Evolutionary conservation across 148 eudicot species (phyloP), one percentile per base, ranked within the genome.

Genomic region (Cornus controversa): DNA sequence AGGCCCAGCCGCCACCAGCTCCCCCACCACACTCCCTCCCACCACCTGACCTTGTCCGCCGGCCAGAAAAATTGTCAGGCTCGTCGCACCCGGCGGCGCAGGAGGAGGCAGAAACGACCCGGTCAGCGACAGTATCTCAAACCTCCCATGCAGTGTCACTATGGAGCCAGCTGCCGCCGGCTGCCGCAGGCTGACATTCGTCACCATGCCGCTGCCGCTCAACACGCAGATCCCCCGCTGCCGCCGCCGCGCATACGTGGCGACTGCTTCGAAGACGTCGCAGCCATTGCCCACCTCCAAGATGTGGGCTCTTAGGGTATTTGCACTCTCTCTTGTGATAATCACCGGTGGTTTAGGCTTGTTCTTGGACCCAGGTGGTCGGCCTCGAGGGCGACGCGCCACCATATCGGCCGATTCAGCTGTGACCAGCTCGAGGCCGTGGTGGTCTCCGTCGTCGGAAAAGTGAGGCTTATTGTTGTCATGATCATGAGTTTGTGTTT

Each of bases 41-140:
- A 91, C 91, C 0, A 91, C 90, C 76, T 91, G 93, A 13, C 95
- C 95, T 58, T 91, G 95, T 11, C 95, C 95, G 13, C 95, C 95
- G 0, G 91, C 93, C 23, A 91, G 60, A 66, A 85, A 91, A 11
- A 91, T 76, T 2, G 90, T 89, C 40, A 91, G 60, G 64, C 91
- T 86, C 2, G 95, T 91, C 6, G 91, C 95, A 1, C 95, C 93
- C 0, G 95, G 95, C 9, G 93, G 95, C 0, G 95, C 91, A 0
- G 95, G 95, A 9, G 93, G 93, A 0, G 95, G 95, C 8, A 91
- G 65, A 66, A 91, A 89, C 2, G 95, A 89, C 0, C 95, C 95
- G 0, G 95, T 78, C 11, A 91, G 66, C 2, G 95, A 91, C 6
- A 91, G 67, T 57, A 91, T 89, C 87, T 91, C 95, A 69, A 91